Evolutionary conservation across 352 stramenopile species (phyloP).

Genomic region (Pythium volutum): DNA sequence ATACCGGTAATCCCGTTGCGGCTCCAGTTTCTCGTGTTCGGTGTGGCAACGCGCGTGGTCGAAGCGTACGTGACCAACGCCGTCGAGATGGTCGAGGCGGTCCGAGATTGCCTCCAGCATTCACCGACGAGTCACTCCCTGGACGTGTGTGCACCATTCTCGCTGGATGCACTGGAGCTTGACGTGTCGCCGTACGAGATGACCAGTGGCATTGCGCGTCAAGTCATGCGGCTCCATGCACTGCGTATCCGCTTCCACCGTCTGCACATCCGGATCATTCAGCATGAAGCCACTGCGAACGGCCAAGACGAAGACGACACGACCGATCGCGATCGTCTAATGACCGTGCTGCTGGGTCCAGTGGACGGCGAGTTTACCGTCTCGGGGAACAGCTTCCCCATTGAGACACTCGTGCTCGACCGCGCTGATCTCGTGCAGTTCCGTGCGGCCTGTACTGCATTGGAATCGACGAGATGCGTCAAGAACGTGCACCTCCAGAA

Average conservation of each 20-base stretch:
- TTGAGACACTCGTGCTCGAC: slow-evolving; percentile 7
- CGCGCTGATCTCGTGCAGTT: slow-evolving; percentile 10
- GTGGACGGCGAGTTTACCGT: not conserved
- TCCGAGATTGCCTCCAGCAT: not conserved
- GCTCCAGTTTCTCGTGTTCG: slow-evolving; percentile 19
- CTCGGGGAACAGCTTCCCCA: too few species aligned
- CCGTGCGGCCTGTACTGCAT: not conserved
- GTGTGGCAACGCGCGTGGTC: slow-evolving; percentile 7
- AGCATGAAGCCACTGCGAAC: not conserved
- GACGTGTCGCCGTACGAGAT: slow-evolving; percentile 16
- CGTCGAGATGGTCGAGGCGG: slow-evolving; percentile 5
- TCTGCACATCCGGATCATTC: slow-evolving; percentile 8
- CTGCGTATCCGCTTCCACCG: slow-evolving; percentile 8
- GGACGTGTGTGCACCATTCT: not conserved
- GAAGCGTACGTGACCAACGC: slow-evolving; percentile 9
- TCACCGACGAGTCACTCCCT: not conserved
- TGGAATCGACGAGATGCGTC: not conserved
- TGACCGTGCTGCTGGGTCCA: not conserved
- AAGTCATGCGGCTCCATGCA: slow-evolving; percentile 9
- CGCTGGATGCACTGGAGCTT: slow-evolving; percentile 4
- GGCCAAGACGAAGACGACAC: not conserved
- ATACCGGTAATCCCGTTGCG: slow-evolving; percentile 5
- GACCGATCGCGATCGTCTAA: not conserved
- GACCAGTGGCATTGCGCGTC: slow-evolving; percentile 6
- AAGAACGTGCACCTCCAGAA: slow-evolving; percentile 13